Evolutionary conservation across 2,329 filamentous ascomycete species (phyloP).

Genomic region (Ophiosphaerella korrae): DNA sequence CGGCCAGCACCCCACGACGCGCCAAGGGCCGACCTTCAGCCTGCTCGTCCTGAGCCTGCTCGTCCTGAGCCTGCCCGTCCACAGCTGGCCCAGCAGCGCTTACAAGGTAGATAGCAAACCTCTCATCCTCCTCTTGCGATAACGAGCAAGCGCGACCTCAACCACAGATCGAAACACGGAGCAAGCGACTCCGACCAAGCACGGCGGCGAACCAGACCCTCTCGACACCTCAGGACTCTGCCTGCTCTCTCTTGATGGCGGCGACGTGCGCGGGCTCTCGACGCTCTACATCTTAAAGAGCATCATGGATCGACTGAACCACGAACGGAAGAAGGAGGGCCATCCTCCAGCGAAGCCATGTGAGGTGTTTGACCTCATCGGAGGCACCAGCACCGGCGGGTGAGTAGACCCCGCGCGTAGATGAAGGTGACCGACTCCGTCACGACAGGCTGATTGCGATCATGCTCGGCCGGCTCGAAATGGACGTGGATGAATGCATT

Average conservation of each 20-base stretch:
- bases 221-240: slow-evolving; percentile 15
- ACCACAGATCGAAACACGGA: too few relatives aligned
- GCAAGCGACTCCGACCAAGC: background rate
- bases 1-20: too few relatives aligned
- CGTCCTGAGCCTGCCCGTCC: too few relatives aligned
- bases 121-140: too few relatives aligned
- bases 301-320: slow-evolving; percentile 17
- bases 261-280: slow-evolving; percentile 35
- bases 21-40: too few relatives aligned
- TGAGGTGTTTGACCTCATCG: slow-evolving; percentile 26
- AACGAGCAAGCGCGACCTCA: too few relatives aligned
- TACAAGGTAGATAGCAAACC: too few relatives aligned
- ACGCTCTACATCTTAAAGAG: slow-evolving; percentile 23
- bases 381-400: slow-evolving; percentile 29
- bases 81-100: too few relatives aligned
- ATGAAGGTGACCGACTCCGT: background rate
- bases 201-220: slow-evolving; percentile 10
- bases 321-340: background rate
- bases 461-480: slow-evolving; percentile 25
- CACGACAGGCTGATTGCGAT: slow-evolving; percentile 15
- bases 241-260: slow-evolving; percentile 28
- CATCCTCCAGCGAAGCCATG: slow-evolving; percentile 14
- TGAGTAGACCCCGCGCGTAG: background rate
- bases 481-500: slow-evolving; percentile 20
- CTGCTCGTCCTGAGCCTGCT: too few relatives aligned